phyloP scores from a whole-genome alignment of 2,329 filamentous ascomycete genomes.

The Scedosporium minutisporum region DNA sequence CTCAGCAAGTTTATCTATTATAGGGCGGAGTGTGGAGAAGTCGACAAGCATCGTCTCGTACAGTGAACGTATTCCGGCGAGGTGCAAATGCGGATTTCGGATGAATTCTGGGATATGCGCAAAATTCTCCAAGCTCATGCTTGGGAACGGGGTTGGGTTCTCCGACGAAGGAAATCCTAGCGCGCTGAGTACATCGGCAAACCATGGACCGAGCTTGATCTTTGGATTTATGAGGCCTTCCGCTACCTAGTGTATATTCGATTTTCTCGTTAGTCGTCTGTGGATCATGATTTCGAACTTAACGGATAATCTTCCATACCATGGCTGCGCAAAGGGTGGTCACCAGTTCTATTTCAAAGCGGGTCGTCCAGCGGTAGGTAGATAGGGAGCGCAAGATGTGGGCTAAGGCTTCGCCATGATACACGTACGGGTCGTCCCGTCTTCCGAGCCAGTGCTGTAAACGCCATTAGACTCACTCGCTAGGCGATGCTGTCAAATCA shows the following conservation, averaged over 20 bases:
- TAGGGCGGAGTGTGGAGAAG: neutral
- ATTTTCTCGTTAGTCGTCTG: neutral
- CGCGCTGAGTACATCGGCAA: neutral
- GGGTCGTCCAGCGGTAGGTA: slow-evolving; percentile 14
- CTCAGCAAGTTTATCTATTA: neutral
- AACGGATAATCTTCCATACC: slow-evolving; percentile 12
- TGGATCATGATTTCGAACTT: too few species aligned
- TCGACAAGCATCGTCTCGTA: neutral
- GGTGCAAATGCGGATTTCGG: neutral
- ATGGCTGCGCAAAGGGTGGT: slow-evolving; percentile 21
- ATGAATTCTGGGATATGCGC: neutral
- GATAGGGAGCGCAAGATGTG: slow-evolving; percentile 19
- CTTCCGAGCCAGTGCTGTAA: slow-evolving; percentile 17
- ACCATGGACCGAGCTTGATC: neutral
- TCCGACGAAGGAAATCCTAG: neutral
- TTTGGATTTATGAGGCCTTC: neutral
- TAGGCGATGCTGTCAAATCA: neutral
- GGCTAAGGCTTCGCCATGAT: slow-evolving; percentile 23
- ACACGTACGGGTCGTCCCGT: slow-evolving; percentile 14
- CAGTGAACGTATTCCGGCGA: neutral
- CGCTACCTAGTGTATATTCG: neutral
- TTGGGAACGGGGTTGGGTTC: neutral
- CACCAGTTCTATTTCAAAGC: slow-evolving; percentile 19
- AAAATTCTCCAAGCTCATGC: neutral
- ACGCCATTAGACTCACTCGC: slow-evolving; percentile 11